Evolutionary conservation across 495 filamentous ascomycete genomes (phyloP).

Genomic region (Bacidia rubella): DNA sequence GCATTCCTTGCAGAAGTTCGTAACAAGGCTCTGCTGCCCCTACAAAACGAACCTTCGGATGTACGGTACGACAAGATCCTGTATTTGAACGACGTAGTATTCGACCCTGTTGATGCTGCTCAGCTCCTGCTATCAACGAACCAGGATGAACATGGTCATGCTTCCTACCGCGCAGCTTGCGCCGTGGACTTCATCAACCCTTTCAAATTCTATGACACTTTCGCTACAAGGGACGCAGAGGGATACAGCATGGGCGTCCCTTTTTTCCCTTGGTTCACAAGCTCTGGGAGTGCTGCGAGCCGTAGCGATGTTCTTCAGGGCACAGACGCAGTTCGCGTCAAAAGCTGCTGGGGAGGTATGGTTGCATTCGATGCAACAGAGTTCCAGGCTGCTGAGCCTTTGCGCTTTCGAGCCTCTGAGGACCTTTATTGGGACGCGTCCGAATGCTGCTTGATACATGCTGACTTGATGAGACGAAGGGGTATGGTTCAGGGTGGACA

Average conservation of each 20-base stretch:
- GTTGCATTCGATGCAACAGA: slow-evolving; percentile 61
- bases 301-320: slow-evolving; percentile 46
- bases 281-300: slow-evolving; percentile 40
- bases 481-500: slow-evolving; percentile 25
- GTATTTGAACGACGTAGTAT: slow-evolving; percentile 65
- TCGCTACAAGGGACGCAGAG: slow-evolving; percentile 61
- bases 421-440: slow-evolving; percentile 63
- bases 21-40: slow-evolving; percentile 56
- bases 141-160: slow-evolving; percentile 36
- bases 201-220: slow-evolving; percentile 73
- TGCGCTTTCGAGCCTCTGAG: slow-evolving; percentile 51
- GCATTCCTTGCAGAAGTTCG: slow-evolving; percentile 66
- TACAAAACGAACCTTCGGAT: slow-evolving; percentile 30
- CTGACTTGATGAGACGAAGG: slow-evolving; percentile 44
- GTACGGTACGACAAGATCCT: slow-evolving; percentile 51
- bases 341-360: slow-evolving; percentile 74
- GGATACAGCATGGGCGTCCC: slow-evolving; percentile 58
- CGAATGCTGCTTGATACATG: slow-evolving; percentile 68
- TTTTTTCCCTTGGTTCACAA: slow-evolving; percentile 63
- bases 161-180: slow-evolving; percentile 65
- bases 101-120: slow-evolving; percentile 53
- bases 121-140: slow-evolving; percentile 71
- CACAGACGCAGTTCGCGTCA: slow-evolving; percentile 56
- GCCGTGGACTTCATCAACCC: slow-evolving; percentile 64
- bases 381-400: slow-evolving; percentile 38